phyloP scores from a whole-genome alignment of 179 eudicot genomes.

The Patellifolia procumbens region DNA sequence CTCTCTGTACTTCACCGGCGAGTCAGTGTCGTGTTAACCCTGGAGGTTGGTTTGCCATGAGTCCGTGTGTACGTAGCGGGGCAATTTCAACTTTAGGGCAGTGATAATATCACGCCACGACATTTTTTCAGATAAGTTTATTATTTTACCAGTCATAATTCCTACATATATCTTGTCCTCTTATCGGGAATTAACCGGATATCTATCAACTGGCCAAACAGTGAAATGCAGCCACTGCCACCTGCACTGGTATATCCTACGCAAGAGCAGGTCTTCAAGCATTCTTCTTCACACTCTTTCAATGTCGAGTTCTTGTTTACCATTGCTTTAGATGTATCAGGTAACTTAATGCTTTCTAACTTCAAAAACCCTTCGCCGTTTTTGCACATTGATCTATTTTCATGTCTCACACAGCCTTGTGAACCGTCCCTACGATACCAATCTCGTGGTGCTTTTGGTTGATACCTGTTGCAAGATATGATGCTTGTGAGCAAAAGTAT shows the following conservation, averaged over 20 bases:
- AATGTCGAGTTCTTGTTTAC: conserved; percentile 32
- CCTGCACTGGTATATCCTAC: conserved; percentile 39
- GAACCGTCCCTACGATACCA: conserved; percentile 44
- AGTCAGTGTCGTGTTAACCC: too few species aligned
- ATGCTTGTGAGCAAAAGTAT: not conserved
- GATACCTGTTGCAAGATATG: conserved; percentile 27
- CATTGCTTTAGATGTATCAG: conserved; percentile 36
- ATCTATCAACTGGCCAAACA: conserved; percentile 37
- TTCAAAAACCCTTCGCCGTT: conserved; percentile 48
- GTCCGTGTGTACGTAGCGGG: too few species aligned
- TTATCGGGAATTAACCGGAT: conserved; percentile 21
- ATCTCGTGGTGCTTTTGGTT: conserved; percentile 42
- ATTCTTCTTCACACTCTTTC: conserved; percentile 36
- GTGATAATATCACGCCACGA: too few species aligned
- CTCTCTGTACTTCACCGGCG: too few species aligned
- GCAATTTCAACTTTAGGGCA: too few species aligned
- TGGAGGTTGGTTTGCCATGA: too few species aligned
- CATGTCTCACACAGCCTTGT: conserved; percentile 39
- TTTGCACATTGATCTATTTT: conserved; percentile 38
- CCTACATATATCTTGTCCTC: too few species aligned
- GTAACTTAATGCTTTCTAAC: conserved; percentile 34
- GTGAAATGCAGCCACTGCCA: conserved; percentile 38
- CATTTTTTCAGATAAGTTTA: too few species aligned
- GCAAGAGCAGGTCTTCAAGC: conserved; percentile 51
- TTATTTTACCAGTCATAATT: too few species aligned